Evolutionary conservation across 2,329 filamentous ascomycete genomes (phyloP), one percentile per base, ranked within the genome.

Genomic region (Neopestalotiopsis clavispora): DNA sequence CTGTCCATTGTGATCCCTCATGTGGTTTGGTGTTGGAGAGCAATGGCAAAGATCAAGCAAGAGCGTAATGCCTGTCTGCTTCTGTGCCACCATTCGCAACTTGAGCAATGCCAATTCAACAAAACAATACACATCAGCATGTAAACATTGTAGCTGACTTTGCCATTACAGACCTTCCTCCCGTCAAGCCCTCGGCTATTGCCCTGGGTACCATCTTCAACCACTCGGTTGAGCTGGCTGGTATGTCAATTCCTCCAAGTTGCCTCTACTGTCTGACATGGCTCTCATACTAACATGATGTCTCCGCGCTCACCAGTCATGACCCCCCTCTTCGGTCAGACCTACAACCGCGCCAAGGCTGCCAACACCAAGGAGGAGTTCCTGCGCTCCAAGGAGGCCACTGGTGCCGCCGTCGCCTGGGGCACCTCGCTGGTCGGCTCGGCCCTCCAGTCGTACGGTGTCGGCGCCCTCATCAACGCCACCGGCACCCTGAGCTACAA

Each of bases 321-420:
- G 72, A 89, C 90, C 70, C 95, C 95, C 72, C 85, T 98, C 83
- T 97, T 98, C 81, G 95, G 96, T 79, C 92, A 97, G 79, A 95
- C 94, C 78, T 98, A 97, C 89, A 91, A 95, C 84, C 92, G 94
- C 76, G 95, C 95, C 75, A 95, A 97, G 88, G 85, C 89, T 71
- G 90, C 95, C 81, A 95, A 97, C 90, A 93, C 92, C 78, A 97
- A 96, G 86, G 95, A 98, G 85, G 95, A 98, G 85, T 98, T 98
- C 85, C 84, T 97, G 83, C 92, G 92, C 83, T 97, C 94, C 75
- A 95, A 94, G 88, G 95, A 98, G 86, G 93, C 95, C 73, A 90
- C 92, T 71, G 92, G 92, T 70, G 94, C 95, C 73, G 95, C 93
- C 72, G 89, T 94, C 70, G 93, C 94, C 74, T 97, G 93, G 92